Base-by-base conservation (phyloP, 371 early-diverging fungal species). In the Mortierella sp. region DNA sequence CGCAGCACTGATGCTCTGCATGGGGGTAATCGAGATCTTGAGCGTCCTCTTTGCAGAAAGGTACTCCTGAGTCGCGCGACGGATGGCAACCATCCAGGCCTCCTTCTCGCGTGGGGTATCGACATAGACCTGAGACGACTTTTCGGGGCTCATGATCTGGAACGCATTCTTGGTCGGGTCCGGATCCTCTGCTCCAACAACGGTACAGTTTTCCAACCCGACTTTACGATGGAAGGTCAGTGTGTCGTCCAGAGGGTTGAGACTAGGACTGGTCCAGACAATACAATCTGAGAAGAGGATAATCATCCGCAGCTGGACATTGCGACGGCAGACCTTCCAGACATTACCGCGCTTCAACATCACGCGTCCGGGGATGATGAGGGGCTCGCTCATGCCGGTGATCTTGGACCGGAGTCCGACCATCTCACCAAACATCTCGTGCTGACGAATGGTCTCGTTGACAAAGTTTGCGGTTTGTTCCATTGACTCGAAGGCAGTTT, bases 271-370 rank as follows among this genome's bases (percentile, higher is more conserved):
- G 4, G 93, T 91, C 88, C 94, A 95, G 44, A 96, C 88, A 24
- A 96, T 88, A 56, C 94, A 90, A 85, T 96, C 96, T 38, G 93
- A 92, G 83, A 96, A 92, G 65, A 96, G 82, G 78, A 94, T 93
- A 70, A 96, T 89, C 70, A 90, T 83, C 21, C 95, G 92, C 32
- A 87, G 83, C 82, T 95, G 94, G 81, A 94, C 91, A 77, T 86
- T 91, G 70, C 91, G 90, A 55, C 95, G 91, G 81, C 93, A 93
- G 41, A 95, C 91, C 90, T 95, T 95, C 65, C 90, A 91, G 35
- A 95, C 91, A 4, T 75, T 74, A 8, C 95, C 96, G 11, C 85
- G 79, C 75, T 90, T 90, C 44, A 96, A 76, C 49, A 96, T 87
- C 55, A 84, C 88, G 35, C 96, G 88, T 2, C 95, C 95, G 12